These are phyloP conservation scores for Plasmodium gonderi DNA, from an alignment of 169 alveolate species.

Conservation along the genomic window DNA sequence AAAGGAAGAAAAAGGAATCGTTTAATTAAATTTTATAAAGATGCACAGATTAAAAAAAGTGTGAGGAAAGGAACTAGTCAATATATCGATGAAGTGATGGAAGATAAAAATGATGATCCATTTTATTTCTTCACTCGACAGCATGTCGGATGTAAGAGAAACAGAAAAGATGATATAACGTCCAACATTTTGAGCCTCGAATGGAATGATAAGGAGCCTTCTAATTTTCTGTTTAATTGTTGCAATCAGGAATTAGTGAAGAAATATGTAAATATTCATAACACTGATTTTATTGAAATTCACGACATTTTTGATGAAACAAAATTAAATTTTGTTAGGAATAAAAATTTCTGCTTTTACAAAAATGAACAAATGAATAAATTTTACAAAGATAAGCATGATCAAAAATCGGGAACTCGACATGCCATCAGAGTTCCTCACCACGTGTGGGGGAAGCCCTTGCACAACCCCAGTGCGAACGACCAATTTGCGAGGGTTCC, in stretches of 20 bases:
- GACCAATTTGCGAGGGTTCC: no score
- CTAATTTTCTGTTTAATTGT: slow-evolving; percentile 6
- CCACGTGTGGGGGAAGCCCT: no score
- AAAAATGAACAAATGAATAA: slow-evolving; percentile 25
- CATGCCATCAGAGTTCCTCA: background rate
- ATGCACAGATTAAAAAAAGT: background rate
- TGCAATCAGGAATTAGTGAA: slow-evolving; percentile 1
- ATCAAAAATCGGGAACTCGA: background rate
- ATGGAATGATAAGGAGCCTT: background rate
- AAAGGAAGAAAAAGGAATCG: slow-evolving; percentile 6
- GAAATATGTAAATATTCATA: slow-evolving; percentile 35
- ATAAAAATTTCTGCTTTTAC: slow-evolving; percentile 61
- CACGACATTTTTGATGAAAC: slow-evolving; percentile 60
- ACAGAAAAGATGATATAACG: background rate
- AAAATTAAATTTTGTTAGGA: slow-evolving; percentile 14
- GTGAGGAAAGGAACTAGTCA: background rate
- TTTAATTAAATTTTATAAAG: slow-evolving; percentile 33
- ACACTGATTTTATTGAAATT: slow-evolving; percentile 55
- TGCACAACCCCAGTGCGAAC: no score
- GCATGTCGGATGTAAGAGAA: background rate
- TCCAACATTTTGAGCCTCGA: slow-evolving; percentile 5
- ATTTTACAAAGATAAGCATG: background rate
- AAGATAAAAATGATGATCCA: background rate
- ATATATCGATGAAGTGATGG: background rate
- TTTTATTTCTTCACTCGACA: background rate